These are phyloP conservation scores for Whalleya microplaca DNA, from an alignment of 2,329 filamentous ascomycete genomes.

Conservation along the genomic window DNA sequence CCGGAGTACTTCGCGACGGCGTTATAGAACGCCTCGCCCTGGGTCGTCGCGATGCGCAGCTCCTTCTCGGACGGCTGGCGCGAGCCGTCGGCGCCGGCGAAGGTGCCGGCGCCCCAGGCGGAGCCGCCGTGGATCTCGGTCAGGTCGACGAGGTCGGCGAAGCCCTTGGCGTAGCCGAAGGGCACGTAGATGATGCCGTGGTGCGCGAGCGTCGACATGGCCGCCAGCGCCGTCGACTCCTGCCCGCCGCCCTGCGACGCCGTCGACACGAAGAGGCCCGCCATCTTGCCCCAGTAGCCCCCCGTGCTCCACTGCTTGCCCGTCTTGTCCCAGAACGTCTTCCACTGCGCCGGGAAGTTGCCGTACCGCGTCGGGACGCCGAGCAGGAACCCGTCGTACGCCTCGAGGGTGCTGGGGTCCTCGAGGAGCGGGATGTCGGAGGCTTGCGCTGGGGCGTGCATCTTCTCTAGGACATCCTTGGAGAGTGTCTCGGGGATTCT, in stretches of 20 bases:
- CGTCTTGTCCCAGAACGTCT: conserved; percentile 88
- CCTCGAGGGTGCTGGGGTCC: conserved; percentile 61
- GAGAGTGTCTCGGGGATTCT: conserved; percentile 85
- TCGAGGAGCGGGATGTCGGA: conserved; percentile 66
- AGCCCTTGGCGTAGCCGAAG: conserved; percentile 84
- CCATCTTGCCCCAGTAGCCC: conserved; percentile 83
- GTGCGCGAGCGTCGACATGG: conserved; percentile 85
- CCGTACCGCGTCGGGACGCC: conserved; percentile 96
- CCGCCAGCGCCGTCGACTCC: conserved; percentile 80
- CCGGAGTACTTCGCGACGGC: conserved; percentile 70
- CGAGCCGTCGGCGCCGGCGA: conserved; percentile 77
- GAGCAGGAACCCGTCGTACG: conserved; percentile 88
- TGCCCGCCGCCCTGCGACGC: conserved; percentile 85
- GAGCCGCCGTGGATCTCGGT: conserved; percentile 82
- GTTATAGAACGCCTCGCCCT: conserved; percentile 86
- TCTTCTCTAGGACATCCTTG: conserved; percentile 81
- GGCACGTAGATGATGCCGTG: conserved; percentile 98
- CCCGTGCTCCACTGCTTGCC: conserved; percentile 82
- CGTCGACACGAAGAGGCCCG: conserved; percentile 89
- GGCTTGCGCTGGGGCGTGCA: conserved; percentile 83
- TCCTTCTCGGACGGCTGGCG: conserved; percentile 79
- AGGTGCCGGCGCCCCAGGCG: conserved; percentile 94
- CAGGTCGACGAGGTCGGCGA: conserved; percentile 70
- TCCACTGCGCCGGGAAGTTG: conserved; percentile 97
- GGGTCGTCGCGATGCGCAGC: conserved; percentile 75